phyloP scores from a whole-genome alignment of 345 rosid species.

The Euclidium syriacum region DNA sequence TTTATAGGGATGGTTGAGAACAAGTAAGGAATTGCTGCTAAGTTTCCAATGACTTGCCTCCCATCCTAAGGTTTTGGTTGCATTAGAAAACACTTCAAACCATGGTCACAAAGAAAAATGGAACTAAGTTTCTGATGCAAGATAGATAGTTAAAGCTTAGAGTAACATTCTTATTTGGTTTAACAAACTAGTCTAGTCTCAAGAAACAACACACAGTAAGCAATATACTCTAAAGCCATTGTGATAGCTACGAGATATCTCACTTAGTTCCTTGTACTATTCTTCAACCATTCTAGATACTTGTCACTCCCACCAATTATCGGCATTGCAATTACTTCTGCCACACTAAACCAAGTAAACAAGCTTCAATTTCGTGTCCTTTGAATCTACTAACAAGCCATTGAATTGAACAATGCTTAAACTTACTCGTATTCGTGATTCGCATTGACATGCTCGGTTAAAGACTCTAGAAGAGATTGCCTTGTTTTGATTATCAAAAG shows the following conservation, averaged over 20 bases:
- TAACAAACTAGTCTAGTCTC: too few species aligned
- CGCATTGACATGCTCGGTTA: constrained; percentile 82
- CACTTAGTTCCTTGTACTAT: constrained; percentile 74
- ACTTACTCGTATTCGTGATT: constrained; percentile 98
- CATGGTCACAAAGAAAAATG: too few species aligned
- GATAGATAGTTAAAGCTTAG: too few species aligned
- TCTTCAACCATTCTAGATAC: constrained; percentile 83
- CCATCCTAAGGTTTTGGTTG: constrained; percentile 58
- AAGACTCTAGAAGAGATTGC: constrained; percentile 70
- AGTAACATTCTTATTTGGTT: too few species aligned
- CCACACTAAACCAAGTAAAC: constrained; percentile 41
- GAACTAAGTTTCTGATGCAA: too few species aligned
- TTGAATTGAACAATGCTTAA: too few species aligned
- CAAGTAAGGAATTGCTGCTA: constrained; percentile 25
- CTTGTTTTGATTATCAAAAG: constrained; percentile 87
- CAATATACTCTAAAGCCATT: constrained; percentile 12
- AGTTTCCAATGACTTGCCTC: constrained; percentile 49
- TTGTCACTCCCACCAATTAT: constrained; percentile 70
- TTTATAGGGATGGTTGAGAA: constrained; percentile 37
- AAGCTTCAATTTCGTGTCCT: not conserved
- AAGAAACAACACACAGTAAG: too few species aligned
- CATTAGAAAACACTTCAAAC: constrained; percentile 62
- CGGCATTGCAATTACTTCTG: constrained; percentile 91
- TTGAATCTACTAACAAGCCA: too few species aligned
- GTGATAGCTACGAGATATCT: not conserved